Conservation (phyloP, 192 early-diverging fungal genomes). For the Coemansia sp. region DNA sequence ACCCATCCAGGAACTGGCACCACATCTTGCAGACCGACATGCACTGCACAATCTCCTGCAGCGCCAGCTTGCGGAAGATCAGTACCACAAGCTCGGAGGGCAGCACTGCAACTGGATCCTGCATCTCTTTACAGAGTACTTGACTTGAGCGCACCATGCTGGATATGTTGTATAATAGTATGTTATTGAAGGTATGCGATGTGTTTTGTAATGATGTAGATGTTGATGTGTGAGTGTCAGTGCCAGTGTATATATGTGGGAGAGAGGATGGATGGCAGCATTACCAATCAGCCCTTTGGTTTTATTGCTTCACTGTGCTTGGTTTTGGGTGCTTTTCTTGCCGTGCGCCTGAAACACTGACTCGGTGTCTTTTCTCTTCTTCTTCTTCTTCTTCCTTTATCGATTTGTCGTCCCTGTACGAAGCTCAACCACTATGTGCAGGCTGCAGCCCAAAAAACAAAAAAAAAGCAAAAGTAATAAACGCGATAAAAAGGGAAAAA, state of each 20-base stretch:
- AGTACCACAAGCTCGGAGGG: slow-evolving; percentile 27
- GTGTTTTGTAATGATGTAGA: too few species aligned
- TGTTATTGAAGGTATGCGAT: too few species aligned
- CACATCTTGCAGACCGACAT: slow-evolving; percentile 42
- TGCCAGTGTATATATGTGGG: too few species aligned
- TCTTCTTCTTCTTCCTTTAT: too few species aligned
- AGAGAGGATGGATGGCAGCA: too few species aligned
- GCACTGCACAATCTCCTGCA: slow-evolving; percentile 30
- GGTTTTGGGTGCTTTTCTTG: not conserved
- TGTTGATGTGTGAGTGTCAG: too few species aligned
- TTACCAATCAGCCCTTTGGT: not conserved
- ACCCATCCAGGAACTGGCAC: slow-evolving; percentile 24
- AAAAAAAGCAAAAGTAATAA: too few species aligned
- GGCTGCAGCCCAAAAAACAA: too few species aligned
- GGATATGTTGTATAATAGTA: not conserved
- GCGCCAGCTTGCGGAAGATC: slow-evolving; percentile 33
- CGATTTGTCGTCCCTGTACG: too few species aligned
- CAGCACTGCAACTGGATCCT: slow-evolving; percentile 23
- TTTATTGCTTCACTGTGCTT: not conserved
- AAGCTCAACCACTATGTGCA: too few species aligned
- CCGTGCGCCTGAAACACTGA: not conserved
- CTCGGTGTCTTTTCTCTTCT: too few species aligned
- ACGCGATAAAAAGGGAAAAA: too few species aligned
- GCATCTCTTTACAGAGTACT: slow-evolving; percentile 5
- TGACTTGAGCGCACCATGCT: not conserved